Conservation (phyloP, 129 eudicot genomes). For the Arctium lappa region DNA sequence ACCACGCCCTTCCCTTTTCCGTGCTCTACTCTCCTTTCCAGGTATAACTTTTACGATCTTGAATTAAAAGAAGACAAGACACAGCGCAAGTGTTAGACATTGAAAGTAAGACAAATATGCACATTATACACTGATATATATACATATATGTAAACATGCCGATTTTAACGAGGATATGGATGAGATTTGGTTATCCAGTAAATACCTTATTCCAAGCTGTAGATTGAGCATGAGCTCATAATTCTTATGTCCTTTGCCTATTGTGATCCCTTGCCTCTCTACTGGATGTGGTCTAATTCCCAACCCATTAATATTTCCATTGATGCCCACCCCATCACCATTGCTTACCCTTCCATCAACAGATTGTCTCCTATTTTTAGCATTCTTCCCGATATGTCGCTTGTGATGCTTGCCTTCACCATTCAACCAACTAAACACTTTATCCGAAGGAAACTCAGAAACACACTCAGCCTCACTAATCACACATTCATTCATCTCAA, state of each 20-base stretch:
- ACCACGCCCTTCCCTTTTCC: background rate
- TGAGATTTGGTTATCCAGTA: background rate
- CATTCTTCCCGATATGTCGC: slow-evolving; percentile 21
- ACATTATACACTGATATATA: background rate
- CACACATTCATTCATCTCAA: slow-evolving; percentile 42
- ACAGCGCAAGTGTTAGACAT: background rate
- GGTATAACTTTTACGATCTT: background rate
- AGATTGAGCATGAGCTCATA: slow-evolving; percentile 92
- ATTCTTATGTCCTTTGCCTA: slow-evolving; percentile 74
- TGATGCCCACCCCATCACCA: slow-evolving; percentile 7
- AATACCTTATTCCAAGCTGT: slow-evolving; percentile 95
- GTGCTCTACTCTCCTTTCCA: background rate
- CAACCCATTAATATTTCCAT: slow-evolving; percentile 20
- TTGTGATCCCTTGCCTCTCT: slow-evolving; percentile 59
- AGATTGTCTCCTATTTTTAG: slow-evolving; percentile 43
- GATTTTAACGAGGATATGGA: background rate
- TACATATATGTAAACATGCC: background rate
- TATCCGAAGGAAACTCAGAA: slow-evolving; percentile 63
- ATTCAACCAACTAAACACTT: slow-evolving; percentile 43
- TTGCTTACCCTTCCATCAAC: slow-evolving; percentile 33
- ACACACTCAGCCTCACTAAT: slow-evolving; percentile 50
- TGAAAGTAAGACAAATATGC: background rate
- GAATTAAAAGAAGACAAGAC: background rate
- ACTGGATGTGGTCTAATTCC: slow-evolving; percentile 30
- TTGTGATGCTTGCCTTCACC: slow-evolving; percentile 26